Percentiles rank a stretch among this genome's conserved stretches.
These are phyloP conservation scores for Rhazya stricta DNA, from an alignment of 257 asterid species.

Conservation along the genomic window DNA sequence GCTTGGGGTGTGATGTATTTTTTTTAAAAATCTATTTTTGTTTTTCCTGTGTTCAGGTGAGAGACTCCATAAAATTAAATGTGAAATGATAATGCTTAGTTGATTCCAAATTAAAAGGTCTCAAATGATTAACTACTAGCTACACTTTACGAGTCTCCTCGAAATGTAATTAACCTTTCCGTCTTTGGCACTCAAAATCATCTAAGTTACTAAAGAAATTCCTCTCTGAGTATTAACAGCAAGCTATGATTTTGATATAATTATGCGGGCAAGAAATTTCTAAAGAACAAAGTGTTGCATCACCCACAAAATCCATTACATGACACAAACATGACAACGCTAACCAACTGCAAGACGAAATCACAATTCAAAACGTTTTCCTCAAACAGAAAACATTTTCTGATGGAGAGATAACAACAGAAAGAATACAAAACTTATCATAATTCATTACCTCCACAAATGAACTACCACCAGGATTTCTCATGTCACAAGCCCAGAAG, in stretches of 20 bases:
- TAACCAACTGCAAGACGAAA: not conserved
- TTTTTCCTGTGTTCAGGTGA: not conserved
- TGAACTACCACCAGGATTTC: conserved; percentile 96
- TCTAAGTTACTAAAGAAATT: not conserved
- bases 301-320: conserved; percentile 3
- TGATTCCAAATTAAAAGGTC: not conserved
- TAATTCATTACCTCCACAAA: conserved; percentile 72
- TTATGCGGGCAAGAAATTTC: not conserved
- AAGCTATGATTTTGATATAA: not conserved
- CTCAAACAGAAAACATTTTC: not conserved
- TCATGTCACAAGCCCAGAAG: conserved; percentile 99
- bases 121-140: not conserved
- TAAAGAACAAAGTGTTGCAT: not conserved
- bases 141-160: not conserved
- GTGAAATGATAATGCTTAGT: not conserved
- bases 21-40: not conserved
- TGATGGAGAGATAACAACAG: not conserved
- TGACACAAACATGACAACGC: not conserved
- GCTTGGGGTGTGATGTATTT: too few species aligned
- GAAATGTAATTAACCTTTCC: not conserved
- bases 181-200: not conserved
- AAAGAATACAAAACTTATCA: not conserved
- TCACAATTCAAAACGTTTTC: not conserved
- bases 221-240: not conserved
- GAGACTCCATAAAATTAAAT: not conserved